Base-by-base conservation (phyloP, 768 basidiomycete species). In the Rossbeevera mucosa region DNA sequence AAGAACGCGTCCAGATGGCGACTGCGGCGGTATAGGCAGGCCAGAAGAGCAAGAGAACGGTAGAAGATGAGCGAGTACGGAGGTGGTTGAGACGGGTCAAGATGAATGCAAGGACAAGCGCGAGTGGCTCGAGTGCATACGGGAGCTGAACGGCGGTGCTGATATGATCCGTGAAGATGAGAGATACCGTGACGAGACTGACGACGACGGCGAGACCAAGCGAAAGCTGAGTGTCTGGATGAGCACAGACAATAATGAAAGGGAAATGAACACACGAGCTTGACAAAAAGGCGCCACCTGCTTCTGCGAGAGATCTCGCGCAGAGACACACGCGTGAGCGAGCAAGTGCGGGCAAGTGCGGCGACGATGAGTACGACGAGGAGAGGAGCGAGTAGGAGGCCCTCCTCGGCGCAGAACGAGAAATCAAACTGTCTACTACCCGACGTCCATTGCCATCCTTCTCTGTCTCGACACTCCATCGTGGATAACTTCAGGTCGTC, bases 391-490 rank as follows among this genome's bases (percentile, higher is more conserved):
- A 91, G 66, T 0, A 94, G 28, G 40, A 85, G 62, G 13, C 82
- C 86, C 56, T 91, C 86, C 59, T 94, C 86, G 57, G 86, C 89
- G 65, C 93, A 95, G 13, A 81, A 78, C 1, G 91, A 89, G 8
- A 85, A 57, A 65, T 94, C 93, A 64, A 92, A 90, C 13, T 77
- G 71, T 48, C 91, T 78, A 0, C 70, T 58, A 0, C 53, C 65
- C 0, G 91, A 92, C 16, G 82, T 69, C 14, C 77, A 71, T 8
- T 65, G 67, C 85, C 88, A 91, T 51, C 88, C 87, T 57, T 91
- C 85, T 8, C 52, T 40, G 61, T 85, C 77, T 44, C 65, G 74
- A 61, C 85, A 86, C 12, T 54, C 66, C 76, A 78, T 79, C 41
- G 6, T 28, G 28, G 5, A 38, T 25, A 45, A 54, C 18, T 38